These are phyloP conservation scores for Boletus sp. DNA, from an alignment of 768 basidiomycete species.

Conservation along the genomic window DNA sequence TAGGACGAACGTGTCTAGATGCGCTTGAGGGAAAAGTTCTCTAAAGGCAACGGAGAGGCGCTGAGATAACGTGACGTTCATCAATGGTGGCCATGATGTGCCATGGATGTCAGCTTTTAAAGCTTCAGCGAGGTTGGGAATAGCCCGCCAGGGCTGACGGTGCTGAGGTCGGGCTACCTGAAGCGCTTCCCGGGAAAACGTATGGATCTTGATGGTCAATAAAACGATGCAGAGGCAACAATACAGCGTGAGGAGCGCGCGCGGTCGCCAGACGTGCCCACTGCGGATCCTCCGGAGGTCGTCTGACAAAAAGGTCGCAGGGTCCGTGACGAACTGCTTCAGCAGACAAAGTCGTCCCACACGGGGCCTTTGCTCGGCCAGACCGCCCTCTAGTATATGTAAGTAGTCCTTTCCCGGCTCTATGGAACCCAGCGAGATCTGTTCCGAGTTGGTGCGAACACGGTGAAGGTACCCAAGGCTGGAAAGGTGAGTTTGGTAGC, in stretches of 20 bases:
- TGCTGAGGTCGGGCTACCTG: not conserved
- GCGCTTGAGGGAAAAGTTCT: conserved; percentile 23
- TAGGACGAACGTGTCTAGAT: conserved; percentile 40
- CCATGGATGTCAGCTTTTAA: not conserved
- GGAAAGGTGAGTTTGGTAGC: conserved; percentile 48
- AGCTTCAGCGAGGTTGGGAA: not conserved
- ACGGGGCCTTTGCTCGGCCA: conserved; percentile 14
- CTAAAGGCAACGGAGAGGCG: conserved; percentile 38
- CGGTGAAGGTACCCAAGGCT: conserved; percentile 43
- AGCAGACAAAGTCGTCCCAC: conserved; percentile 25
- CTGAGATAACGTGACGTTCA: conserved; percentile 31
- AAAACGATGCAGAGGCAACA: conserved; percentile 42
- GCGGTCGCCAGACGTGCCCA: conserved; percentile 29
- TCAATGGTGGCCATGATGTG: conserved; percentile 21
- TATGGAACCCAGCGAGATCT: conserved; percentile 8
- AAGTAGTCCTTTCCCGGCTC: conserved; percentile 11
- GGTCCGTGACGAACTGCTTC: conserved; percentile 27
- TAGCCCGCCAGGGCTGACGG: not conserved
- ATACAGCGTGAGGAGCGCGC: conserved; percentile 38
- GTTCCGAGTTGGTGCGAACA: conserved; percentile 27
- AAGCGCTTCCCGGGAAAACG: conserved; percentile 6
- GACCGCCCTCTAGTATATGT: conserved; percentile 16
- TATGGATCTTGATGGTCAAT: conserved; percentile 32
- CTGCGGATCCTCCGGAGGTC: conserved; percentile 24
- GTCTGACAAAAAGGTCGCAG: conserved; percentile 23